These are phyloP conservation scores for Cucurbita moschata DNA, from an alignment of 306 rosid species.

Conservation along the genomic window DNA sequence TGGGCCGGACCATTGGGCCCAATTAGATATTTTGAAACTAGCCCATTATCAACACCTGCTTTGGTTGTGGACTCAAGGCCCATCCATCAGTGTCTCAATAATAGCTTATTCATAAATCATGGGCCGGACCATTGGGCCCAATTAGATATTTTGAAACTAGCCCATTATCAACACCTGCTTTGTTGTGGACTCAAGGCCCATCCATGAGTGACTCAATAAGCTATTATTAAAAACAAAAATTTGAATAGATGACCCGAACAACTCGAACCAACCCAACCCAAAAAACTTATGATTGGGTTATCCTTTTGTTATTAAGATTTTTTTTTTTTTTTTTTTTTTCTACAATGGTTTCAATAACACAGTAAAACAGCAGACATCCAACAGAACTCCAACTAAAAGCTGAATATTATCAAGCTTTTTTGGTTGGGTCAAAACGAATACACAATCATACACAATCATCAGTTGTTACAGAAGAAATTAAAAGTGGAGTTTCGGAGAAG, in stretches of 20 bases:
- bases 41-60: background rate
- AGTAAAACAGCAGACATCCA: background rate
- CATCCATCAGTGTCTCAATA: too few relatives aligned
- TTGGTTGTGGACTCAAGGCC: too few relatives aligned
- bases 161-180: background rate
- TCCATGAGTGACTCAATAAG: too few relatives aligned
- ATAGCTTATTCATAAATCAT: background rate
- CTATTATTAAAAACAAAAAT: too few relatives aligned
- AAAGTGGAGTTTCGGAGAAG: conserved; percentile 12
- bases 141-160: background rate
- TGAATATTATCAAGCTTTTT: background rate
- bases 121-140: background rate
- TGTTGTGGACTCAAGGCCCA: too few relatives aligned
- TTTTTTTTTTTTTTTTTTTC: too few relatives aligned
- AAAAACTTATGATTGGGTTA: background rate
- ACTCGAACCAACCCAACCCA: background rate
- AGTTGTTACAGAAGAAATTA: conserved; percentile 8
- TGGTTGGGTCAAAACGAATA: background rate
- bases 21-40: background rate
- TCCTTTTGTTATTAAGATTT: background rate
- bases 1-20: background rate
- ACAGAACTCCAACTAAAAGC: background rate
- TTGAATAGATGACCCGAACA: too few relatives aligned
- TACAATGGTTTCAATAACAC: background rate
- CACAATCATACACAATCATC: background rate